Base-by-base conservation (phyloP, 148 eudicot genomes). In the Persicaria maculosa region DNA sequence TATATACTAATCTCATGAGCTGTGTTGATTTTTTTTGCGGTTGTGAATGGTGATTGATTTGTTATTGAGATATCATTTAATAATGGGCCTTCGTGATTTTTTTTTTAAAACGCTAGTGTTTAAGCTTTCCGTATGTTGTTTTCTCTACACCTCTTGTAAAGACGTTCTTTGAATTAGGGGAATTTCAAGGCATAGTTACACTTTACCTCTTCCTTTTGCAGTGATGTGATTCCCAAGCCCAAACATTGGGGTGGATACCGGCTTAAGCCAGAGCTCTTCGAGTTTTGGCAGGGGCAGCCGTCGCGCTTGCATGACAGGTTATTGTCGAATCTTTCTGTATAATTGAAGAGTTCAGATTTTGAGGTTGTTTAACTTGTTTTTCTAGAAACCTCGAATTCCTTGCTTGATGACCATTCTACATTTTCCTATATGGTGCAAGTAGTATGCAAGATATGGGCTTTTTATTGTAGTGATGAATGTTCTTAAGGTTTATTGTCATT, bases 271-370 rank as follows among this genome's bases (percentile, higher is more conserved):
- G 81, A 88, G 74, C 58, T 68, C 77, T 92, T 84, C 72, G 99
- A 96, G 83, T 96, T 92, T 83, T 96, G 99, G 99, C 99, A 96
- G 83, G 99, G 99, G 74, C 99, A 95, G 71, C 85, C 88, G 75
- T 95, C 99, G 76, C 97, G 99, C 77, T 81, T 95, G 82, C 99
- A 95, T 83, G 99, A 95, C 79, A 92, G 99, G 99, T 95, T 76
- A 52, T 68, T 40, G 62, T 9, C 46, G 57, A 62, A 62, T 31
- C 44, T 31, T 14, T 52, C 31, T 53, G 40, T 22, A 55, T 8
- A 9, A 1, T 12, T 72, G 2, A 36, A 20, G n/a, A 20, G 43
- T 31, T 22, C 17, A 59, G n/a, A 65, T 65, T 55, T 17, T n/a
- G 7, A n/a, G 25, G 61, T n/a, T 20, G 31, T 17, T 57, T 57